Percentiles rank a stretch among this genome's conserved stretches.
These are phyloP conservation scores for Daedaleopsis nitida DNA, from an alignment of 768 basidiomycete genomes.

Conservation along the genomic window DNA sequence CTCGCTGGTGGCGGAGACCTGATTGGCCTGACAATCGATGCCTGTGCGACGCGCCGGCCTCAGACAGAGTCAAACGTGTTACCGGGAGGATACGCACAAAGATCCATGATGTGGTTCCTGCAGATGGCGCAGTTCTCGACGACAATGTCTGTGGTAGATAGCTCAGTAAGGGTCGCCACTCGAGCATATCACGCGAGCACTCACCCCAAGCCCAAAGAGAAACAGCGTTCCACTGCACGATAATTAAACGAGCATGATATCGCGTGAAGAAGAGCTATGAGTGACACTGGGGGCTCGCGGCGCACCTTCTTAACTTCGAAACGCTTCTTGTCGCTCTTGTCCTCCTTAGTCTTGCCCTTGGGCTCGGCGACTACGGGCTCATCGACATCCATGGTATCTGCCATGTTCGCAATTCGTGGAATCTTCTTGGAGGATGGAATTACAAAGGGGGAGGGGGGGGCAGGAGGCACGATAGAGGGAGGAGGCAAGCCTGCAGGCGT, in stretches of 20 bases:
- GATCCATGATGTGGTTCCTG: constrained; percentile 99
- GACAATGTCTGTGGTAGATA: constrained; percentile 74
- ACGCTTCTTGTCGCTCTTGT: constrained; percentile 73
- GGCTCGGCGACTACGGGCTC: constrained; percentile 38
- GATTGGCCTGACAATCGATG: constrained; percentile 99
- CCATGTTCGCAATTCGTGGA: constrained; percentile 40
- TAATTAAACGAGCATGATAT: neutral
- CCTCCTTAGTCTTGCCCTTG: constrained; percentile 48
- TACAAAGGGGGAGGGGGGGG: neutral
- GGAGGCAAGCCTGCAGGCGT: constrained; percentile 15
- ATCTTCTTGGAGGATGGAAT: neutral
- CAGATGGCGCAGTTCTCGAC: constrained; percentile 99
- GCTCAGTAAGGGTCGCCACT: constrained; percentile 6
- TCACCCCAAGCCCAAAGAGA: constrained; percentile 98
- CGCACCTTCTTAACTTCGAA: constrained; percentile 99
- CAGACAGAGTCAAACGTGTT: neutral
- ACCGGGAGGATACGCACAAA: constrained; percentile 62
- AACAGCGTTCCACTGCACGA: constrained; percentile 95
- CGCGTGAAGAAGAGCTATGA: neutral
- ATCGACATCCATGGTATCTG: constrained; percentile 72
- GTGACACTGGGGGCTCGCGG: neutral
- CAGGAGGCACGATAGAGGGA: constrained; percentile 14
- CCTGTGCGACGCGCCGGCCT: constrained; percentile 48
- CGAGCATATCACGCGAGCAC: constrained; percentile 20
- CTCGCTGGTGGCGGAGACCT: constrained; percentile 94